phyloP scores from a whole-genome alignment of 2,329 filamentous ascomycete genomes.

The Coniochaeta ligniaria region DNA sequence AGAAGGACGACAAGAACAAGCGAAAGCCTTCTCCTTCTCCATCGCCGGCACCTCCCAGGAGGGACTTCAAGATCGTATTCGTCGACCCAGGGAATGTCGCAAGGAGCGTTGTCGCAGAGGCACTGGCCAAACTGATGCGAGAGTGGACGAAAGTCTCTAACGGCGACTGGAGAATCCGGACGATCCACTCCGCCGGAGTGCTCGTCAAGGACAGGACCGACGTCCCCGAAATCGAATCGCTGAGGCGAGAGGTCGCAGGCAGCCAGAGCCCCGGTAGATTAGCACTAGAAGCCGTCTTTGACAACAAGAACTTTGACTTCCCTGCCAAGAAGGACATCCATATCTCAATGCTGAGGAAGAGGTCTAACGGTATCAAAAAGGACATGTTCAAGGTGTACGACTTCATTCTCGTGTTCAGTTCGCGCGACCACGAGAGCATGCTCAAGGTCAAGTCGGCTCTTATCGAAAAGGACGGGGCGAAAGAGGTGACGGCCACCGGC shows the following conservation, averaged over 20 bases:
- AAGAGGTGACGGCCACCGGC: conserved; percentile 3
- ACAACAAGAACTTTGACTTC: conserved; percentile 15
- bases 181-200: conserved; percentile 16
- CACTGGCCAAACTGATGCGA: conserved; percentile 11
- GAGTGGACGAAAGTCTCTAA: conserved; percentile 12
- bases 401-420: conserved; percentile 18
- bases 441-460: conserved; percentile 14
- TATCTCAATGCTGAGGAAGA: conserved; percentile 5
- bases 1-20: conserved; percentile 1
- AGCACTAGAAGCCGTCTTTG: conserved; percentile 16
- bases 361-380: conserved; percentile 11
- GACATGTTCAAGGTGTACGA: conserved; percentile 16
- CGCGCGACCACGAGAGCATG: conserved; percentile 18
- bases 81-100: conserved; percentile 17
- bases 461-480: conserved; percentile 4
- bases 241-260: conserved; percentile 12
- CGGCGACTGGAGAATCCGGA: conserved; percentile 12
- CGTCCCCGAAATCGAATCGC: conserved; percentile 9
- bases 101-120: conserved; percentile 16
- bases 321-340: conserved; percentile 13
- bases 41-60: conserved; percentile 4
- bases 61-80: conserved; percentile 16
- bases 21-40: conserved; percentile 3
- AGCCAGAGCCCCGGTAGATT: conserved; percentile 3
- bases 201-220: conserved; percentile 11